Evolutionary conservation across 139 green algal species (phyloP).

Genomic region (Volvox reticuliferus): DNA sequence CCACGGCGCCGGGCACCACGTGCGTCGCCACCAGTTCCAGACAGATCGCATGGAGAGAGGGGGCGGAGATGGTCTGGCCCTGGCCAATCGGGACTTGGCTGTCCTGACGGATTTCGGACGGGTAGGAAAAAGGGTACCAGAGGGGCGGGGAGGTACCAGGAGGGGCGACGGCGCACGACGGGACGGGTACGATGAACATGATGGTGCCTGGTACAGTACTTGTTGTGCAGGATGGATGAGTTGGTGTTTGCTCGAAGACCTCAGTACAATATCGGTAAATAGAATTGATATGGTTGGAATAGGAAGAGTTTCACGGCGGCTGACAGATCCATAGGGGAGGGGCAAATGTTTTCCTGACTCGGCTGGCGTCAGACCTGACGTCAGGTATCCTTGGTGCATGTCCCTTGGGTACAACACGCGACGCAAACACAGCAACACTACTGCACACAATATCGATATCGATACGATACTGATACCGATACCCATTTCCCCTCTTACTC

Average conservation of each 20-base stretch:
- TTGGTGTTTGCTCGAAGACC: too few relatives aligned
- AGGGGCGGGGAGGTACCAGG: too few relatives aligned
- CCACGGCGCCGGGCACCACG: conserved; percentile 66
- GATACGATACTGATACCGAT: too few relatives aligned
- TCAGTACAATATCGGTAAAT: neutral
- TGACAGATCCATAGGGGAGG: neutral
- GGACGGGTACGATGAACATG: neutral
- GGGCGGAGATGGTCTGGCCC: conserved; percentile 89
- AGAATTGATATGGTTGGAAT: neutral
- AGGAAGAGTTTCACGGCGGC: neutral
- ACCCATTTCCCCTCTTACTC: conserved; percentile 2
- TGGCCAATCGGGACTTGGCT: conserved; percentile 70
- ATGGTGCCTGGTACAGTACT: too few relatives aligned
- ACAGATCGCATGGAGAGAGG: conserved; percentile 82
- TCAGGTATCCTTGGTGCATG: too few relatives aligned
- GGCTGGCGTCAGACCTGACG: too few relatives aligned
- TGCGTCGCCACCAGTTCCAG: conserved; percentile 85
- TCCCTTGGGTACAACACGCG: too few relatives aligned
- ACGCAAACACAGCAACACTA: too few relatives aligned
- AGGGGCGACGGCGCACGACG: neutral
- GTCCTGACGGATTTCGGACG: conserved; percentile 56
- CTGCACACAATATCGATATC: too few relatives aligned
- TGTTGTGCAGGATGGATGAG: too few relatives aligned
- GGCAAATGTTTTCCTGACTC: neutral
- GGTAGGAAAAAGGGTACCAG: neutral